These are phyloP conservation scores for Syzygium syzygioides DNA, from an alignment of 441 rosid genomes.

Conservation along the genomic window DNA sequence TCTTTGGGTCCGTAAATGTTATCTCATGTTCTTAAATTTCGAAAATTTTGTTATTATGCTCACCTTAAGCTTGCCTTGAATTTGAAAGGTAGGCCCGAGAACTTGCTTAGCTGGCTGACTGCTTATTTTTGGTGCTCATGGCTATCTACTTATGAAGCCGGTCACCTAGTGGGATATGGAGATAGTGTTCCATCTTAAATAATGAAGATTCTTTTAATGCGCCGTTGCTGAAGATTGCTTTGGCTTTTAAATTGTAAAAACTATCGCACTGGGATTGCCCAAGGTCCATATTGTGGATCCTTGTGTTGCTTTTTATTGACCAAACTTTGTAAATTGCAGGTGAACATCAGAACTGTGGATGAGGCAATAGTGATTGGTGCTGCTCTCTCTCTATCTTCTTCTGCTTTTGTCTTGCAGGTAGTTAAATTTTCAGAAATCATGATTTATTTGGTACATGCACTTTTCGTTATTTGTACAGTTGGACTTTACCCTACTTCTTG, in stretches of 20 bases:
- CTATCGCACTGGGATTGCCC: background rate
- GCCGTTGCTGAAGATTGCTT: background rate
- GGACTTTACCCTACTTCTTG: background rate
- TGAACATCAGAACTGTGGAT: constrained; percentile 92
- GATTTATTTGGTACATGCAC: background rate
- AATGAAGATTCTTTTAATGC: background rate
- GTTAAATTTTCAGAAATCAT: constrained; percentile 10
- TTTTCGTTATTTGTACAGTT: background rate
- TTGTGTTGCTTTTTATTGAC: background rate
- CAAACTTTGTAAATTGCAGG: constrained; percentile 34
- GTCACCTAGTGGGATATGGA: background rate
- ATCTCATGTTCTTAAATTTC: background rate
- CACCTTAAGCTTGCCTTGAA: background rate
- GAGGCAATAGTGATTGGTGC: constrained; percentile 97
- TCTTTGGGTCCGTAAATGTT: background rate
- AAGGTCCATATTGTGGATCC: background rate
- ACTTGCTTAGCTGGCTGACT: background rate
- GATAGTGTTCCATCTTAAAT: background rate
- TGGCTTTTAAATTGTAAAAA: background rate
- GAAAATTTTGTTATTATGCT: background rate
- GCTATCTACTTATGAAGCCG: background rate
- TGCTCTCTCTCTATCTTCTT: constrained; percentile 94
- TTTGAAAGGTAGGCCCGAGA: background rate
- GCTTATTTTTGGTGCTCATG: background rate
- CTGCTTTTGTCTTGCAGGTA: constrained; percentile 98